Conservation (phyloP, 169 alveolate genomes). For the Plasmodium vinckei region DNA sequence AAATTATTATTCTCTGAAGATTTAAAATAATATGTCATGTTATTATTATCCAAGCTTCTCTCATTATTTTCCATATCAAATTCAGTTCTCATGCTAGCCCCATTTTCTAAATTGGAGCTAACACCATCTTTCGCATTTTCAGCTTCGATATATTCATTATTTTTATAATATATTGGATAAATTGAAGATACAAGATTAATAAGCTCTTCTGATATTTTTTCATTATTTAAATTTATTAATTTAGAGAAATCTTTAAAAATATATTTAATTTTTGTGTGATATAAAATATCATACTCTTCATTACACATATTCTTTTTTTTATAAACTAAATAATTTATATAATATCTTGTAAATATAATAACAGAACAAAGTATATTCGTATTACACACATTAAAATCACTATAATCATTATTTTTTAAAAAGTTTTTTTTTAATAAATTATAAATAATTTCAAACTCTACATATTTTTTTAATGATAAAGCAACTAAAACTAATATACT, state of each 20-base stretch:
- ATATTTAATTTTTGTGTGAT: conserved; percentile 66
- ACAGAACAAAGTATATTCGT: conserved; percentile 21
- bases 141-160: conserved; percentile 1
- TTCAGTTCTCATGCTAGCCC: neutral
- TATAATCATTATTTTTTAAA: conserved; percentile 25
- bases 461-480: conserved; percentile 65
- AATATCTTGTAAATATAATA: conserved; percentile 41
- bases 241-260: conserved; percentile 70
- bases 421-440: conserved; percentile 72
- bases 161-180: conserved; percentile 37
- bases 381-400: conserved; percentile 12
- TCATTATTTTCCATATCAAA: neutral
- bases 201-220: conserved; percentile 24
- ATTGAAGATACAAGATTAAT: conserved; percentile 36
- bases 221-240: conserved; percentile 29
- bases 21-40: conserved; percentile 9
- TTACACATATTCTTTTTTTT: conserved; percentile 55
- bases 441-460: conserved; percentile 73
- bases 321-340: conserved; percentile 52
- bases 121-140: neutral
- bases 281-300: conserved; percentile 69
- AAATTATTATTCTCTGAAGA: conserved; percentile 33
- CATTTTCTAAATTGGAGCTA: neutral
- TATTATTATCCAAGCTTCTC: neutral
- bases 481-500: conserved; percentile 53